Evolutionary conservation across 2,329 filamentous ascomycete species (phyloP).

Genomic region (Aurifilum marmelostoma): DNA sequence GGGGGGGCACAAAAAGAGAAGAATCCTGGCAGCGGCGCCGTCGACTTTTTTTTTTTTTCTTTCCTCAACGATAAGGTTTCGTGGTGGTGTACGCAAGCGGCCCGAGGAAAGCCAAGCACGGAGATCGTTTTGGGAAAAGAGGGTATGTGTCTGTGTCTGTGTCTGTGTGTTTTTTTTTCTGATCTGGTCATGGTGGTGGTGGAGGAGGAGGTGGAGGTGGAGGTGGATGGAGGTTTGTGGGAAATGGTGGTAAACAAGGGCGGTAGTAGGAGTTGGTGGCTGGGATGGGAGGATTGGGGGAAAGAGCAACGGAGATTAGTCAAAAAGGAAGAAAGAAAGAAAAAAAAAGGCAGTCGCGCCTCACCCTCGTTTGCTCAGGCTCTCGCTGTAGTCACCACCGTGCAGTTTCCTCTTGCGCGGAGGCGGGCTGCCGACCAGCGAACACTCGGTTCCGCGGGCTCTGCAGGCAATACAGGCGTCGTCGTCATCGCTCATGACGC

Average conservation of each 20-base stretch:
- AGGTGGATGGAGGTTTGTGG: background rate
- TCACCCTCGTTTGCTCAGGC: slow-evolving; percentile 71
- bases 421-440: slow-evolving; percentile 74
- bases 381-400: slow-evolving; percentile 64
- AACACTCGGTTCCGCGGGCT: slow-evolving; percentile 77
- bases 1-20: slow-evolving; percentile 9
- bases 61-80: slow-evolving; percentile 15
- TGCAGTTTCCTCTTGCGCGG: slow-evolving; percentile 80
- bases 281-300: slow-evolving; percentile 6
- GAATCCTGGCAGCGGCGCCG: slow-evolving; percentile 20
- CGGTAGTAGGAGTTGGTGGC: slow-evolving; percentile 4
- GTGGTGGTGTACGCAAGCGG: slow-evolving; percentile 14
- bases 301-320: background rate
- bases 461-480: slow-evolving; percentile 75
- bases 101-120: slow-evolving; percentile 9
- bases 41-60: background rate
- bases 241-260: background rate
- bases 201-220: background rate
- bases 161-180: too few species aligned
- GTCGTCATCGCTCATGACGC: slow-evolving; percentile 74
- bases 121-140: background rate
- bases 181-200: too few species aligned
- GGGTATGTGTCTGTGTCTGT: background rate
- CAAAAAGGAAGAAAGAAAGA: too few species aligned
- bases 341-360: too few species aligned